Evolutionary conservation across 2,329 filamentous ascomycete genomes (phyloP).

Genomic region (Colletotrichum eremochloae): DNA sequence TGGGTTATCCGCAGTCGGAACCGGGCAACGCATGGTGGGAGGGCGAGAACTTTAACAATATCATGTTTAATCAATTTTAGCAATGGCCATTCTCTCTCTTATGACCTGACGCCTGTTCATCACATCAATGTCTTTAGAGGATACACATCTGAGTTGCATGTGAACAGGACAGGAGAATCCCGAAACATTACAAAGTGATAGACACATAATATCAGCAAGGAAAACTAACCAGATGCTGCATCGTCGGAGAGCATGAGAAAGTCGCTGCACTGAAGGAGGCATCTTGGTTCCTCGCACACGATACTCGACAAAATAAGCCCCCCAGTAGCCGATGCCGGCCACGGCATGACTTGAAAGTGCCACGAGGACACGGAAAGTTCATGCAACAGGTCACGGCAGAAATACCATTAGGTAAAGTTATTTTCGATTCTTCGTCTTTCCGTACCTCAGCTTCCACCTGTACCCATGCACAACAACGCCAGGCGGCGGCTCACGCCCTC

Average conservation of each 20-base stretch:
- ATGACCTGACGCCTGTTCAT: neutral
- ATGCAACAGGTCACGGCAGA: neutral
- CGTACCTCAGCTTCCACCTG: neutral
- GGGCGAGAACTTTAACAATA: constrained; percentile 54
- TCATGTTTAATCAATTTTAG: constrained; percentile 56
- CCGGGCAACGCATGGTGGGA: constrained; percentile 57
- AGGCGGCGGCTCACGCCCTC: constrained; percentile 5
- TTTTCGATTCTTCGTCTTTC: neutral
- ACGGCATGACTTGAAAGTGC: neutral
- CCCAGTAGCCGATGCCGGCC: neutral
- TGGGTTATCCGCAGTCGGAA: constrained; percentile 51
- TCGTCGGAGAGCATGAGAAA: neutral
- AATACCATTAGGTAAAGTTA: constrained; percentile 5
- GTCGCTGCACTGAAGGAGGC: neutral
- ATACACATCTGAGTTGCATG: too few species aligned
- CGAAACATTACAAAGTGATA: neutral
- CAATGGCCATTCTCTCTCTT: neutral
- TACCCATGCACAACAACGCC: constrained; percentile 4
- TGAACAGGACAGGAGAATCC: neutral
- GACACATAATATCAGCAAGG: neutral
- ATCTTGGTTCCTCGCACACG: neutral
- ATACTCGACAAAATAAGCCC: neutral
- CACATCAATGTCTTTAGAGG: neutral
- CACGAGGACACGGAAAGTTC: constrained; percentile 1
- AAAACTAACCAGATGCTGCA: neutral